Percentiles rank a stretch among this genome's conserved stretches.
Evolutionary conservation across 2,329 filamentous ascomycete species (phyloP).

Genomic region (Apiospora kogelbergensis): DNA sequence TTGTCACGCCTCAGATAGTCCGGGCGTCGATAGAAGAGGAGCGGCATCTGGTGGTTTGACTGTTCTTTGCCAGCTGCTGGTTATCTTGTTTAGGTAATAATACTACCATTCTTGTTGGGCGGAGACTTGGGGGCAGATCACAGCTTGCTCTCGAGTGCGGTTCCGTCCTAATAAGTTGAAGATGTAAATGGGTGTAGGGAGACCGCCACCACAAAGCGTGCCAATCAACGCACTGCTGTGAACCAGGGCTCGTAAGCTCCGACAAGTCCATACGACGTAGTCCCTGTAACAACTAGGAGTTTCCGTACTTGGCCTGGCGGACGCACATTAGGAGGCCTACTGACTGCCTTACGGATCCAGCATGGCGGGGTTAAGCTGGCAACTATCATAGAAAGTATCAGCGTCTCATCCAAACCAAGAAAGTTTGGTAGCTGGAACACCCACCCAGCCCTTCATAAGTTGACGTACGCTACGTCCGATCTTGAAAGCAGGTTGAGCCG

Average conservation of each 20-base stretch:
- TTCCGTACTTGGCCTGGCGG: background rate
- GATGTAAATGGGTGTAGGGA: background rate
- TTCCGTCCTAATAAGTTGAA: background rate
- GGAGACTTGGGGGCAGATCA: background rate
- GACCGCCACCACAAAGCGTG: background rate
- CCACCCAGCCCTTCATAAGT: background rate
- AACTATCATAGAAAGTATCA: background rate
- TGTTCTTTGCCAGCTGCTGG: background rate
- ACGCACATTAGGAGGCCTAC: background rate
- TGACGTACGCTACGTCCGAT: background rate
- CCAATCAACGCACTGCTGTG: background rate
- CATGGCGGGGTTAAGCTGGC: background rate
- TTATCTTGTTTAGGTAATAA: background rate
- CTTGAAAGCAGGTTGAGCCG: background rate
- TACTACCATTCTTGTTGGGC: background rate
- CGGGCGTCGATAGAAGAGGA: conserved; percentile 14
- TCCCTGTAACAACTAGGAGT: background rate
- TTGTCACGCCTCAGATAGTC: conserved; percentile 17
- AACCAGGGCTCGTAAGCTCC: background rate
- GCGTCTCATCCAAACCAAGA: background rate
- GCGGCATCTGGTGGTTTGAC: conserved; percentile 11
- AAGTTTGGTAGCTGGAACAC: conserved; percentile 6
- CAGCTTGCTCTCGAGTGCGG: background rate
- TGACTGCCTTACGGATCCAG: background rate
- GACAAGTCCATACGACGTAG: background rate